Base-by-base conservation (phyloP, 2,329 filamentous ascomycete genomes). In the Xylogone sp. region DNA sequence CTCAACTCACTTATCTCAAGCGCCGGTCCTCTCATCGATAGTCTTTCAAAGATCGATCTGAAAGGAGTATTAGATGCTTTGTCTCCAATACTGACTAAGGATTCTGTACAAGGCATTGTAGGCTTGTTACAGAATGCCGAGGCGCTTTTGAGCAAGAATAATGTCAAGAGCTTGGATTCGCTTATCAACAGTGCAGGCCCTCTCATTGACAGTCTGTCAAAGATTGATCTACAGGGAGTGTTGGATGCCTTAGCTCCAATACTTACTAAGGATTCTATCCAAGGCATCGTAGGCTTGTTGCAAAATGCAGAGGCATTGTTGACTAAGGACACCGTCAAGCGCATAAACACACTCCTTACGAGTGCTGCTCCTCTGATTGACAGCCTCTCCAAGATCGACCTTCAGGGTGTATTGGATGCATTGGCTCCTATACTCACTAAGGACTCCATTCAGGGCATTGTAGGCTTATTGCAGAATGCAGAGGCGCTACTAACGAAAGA, bases 211-310 rank as follows among this genome's bases (percentile, higher is more conserved):
- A 13, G 64, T 21, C 46, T 70, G 9, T 53, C 54, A 29, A 57
- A 66, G 34, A 53, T 69, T 9, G 58, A 65, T 51, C 54, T 65
- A 3, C 56, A 64, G 46, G 60, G 60, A 3, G 51, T 69, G 4
- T 59, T 68, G 4, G 59, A 68, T 10, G 64, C 69, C 2, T 44
- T 72, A 1, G 61, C 61, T 4, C 70, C 70, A 0, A 53, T 74
- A 0, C 55, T 73, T 0, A 67, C 63, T 4, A 53, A 64, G 4
- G 58, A 68, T 0, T 66, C 66, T 0, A 58, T 73, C 27, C 68
- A 68, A 57, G 66, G 65, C 22, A 57, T 75, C 16, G 49, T 72
- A 18, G 8, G 13, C 27, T 31, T 31, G 27, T 13, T 72, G 13
- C 55, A 54, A 0, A 69, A 70, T 27, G 72, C 71, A 0, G 67